Conservation (phyloP, 225 moss, liverwort and hornwort species). For the Pseudoscleropodium purum region DNA sequence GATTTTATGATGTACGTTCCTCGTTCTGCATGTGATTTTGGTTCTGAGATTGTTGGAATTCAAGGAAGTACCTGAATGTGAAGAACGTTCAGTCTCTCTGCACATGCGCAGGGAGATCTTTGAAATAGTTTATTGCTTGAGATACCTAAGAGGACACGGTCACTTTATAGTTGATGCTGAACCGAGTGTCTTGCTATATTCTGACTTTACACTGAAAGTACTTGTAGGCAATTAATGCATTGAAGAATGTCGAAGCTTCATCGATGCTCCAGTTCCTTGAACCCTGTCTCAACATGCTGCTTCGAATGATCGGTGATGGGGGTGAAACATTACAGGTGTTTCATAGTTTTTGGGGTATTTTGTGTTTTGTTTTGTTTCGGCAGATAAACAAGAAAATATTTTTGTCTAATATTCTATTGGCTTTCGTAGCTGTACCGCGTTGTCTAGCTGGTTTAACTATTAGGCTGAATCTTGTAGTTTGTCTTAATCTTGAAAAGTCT, state of each 20-base stretch:
- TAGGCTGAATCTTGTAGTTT: neutral
- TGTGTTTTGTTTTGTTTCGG: neutral
- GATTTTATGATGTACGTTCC: neutral
- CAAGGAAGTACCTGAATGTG: neutral
- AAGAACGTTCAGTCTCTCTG: neutral
- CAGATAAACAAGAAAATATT: neutral
- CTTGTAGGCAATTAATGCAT: constrained; percentile 82
- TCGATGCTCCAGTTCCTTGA: constrained; percentile 98
- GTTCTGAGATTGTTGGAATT: neutral
- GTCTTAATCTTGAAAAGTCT: neutral
- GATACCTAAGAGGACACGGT: neutral
- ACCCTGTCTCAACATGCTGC: constrained; percentile 97
- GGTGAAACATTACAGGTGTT: constrained; percentile 92
- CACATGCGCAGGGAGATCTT: constrained; percentile 1
- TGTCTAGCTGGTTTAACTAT: neutral
- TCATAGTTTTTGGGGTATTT: neutral
- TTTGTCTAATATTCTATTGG: neutral
- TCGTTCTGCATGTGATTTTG: neutral
- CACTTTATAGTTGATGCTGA: neutral
- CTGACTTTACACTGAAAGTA: constrained; percentile 2
- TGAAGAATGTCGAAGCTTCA: constrained; percentile 93
- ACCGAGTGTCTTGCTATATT: neutral
- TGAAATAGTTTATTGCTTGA: constrained; percentile 2
- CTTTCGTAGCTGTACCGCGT: neutral
- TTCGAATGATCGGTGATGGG: constrained; percentile 97